These are phyloP conservation scores for Trypanosoma caninum DNA, from an alignment of 208 protist species.

Conservation along the genomic window DNA sequence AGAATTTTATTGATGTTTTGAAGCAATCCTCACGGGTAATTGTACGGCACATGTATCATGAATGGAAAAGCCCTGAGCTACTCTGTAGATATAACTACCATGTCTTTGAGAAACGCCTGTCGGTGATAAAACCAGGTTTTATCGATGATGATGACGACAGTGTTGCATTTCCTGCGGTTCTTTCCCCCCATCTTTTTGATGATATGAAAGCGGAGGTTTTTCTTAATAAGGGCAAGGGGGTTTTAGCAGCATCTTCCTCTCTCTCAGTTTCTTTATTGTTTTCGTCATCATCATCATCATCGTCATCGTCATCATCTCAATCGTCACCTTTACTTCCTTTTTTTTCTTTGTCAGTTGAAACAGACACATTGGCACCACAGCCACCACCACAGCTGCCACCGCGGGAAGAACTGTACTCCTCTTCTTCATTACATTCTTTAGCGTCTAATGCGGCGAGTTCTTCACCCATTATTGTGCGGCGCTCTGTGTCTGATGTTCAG, in stretches of 20 bases:
- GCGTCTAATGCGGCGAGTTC: neutral
- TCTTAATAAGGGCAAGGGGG: slow-evolving; percentile 16
- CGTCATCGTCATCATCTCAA: neutral
- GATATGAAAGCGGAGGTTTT: neutral
- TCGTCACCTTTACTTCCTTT: neutral
- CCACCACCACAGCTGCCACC: no score
- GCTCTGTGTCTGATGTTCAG: slow-evolving; percentile 8
- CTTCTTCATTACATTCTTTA: no score
- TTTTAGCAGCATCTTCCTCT: neutral
- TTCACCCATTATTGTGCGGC: neutral
- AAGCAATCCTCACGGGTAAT: neutral
- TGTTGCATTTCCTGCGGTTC: slow-evolving; percentile 9
- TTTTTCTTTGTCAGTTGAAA: neutral
- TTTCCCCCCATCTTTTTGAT: neutral
- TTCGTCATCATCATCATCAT: neutral
- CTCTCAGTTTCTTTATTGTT: no score
- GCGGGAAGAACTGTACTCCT: no score
- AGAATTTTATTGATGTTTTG: slow-evolving; percentile 21
- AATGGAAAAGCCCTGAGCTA: neutral
- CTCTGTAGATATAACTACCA: slow-evolving; percentile 41
- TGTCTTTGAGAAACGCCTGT: slow-evolving; percentile 19
- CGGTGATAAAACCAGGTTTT: slow-evolving; percentile 2
- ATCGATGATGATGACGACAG: neutral
- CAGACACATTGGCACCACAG: neutral
- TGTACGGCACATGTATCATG: slow-evolving; percentile 9